A percentile compares a stretch with the other conserved stretches of the same genome.
Evolutionary conservation across 345 rosid genomes (phyloP).

Genomic region (Gossypium anomalum): DNA sequence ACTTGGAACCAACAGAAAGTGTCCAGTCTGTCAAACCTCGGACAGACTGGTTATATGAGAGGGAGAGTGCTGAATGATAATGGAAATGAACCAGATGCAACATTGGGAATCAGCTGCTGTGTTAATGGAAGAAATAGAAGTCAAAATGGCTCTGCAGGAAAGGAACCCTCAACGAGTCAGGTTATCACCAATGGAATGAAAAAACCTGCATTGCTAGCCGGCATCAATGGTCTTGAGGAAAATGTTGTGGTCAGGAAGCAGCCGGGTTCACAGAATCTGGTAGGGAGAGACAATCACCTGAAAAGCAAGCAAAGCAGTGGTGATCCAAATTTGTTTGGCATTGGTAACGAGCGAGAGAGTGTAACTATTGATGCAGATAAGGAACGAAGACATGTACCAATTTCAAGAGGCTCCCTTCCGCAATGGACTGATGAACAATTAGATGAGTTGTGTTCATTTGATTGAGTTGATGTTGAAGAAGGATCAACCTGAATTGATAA

Average conservation of each 20-base stretch:
- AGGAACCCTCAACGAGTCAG: slow-evolving; percentile 23
- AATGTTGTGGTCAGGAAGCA: slow-evolving; percentile 11
- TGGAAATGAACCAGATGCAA: slow-evolving; percentile 20
- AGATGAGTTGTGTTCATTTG: slow-evolving; percentile 65
- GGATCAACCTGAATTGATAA: not conserved
- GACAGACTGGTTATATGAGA: slow-evolving; percentile 25
- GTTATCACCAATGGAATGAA: slow-evolving; percentile 16
- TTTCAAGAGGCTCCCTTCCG: slow-evolving; percentile 36
- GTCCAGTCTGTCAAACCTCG: slow-evolving; percentile 27
- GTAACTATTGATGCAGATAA: not conserved
- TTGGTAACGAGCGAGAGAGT: slow-evolving; percentile 4
- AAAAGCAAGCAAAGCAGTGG: slow-evolving; percentile 11
- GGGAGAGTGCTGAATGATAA: slow-evolving; percentile 18
- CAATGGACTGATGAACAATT: slow-evolving; percentile 90
- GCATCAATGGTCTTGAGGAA: not conserved
- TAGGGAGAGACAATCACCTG: slow-evolving; percentile 13
- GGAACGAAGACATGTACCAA: slow-evolving; percentile 16
- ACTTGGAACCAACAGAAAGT: slow-evolving; percentile 20
- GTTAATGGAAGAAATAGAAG: slow-evolving; percentile 23
- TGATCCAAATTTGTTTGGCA: not conserved
- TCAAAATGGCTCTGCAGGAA: slow-evolving; percentile 17
- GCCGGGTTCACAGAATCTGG: slow-evolving; percentile 19
- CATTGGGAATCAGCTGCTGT: slow-evolving; percentile 14
- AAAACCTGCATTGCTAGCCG: slow-evolving; percentile 7
- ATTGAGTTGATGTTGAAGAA: slow-evolving; percentile 24